A percentile compares a stretch with the other conserved stretches of the same genome.
Evolutionary conservation across 73 alveolate genomes (phyloP).

Genomic region (Tetrahymena borealis): DNA sequence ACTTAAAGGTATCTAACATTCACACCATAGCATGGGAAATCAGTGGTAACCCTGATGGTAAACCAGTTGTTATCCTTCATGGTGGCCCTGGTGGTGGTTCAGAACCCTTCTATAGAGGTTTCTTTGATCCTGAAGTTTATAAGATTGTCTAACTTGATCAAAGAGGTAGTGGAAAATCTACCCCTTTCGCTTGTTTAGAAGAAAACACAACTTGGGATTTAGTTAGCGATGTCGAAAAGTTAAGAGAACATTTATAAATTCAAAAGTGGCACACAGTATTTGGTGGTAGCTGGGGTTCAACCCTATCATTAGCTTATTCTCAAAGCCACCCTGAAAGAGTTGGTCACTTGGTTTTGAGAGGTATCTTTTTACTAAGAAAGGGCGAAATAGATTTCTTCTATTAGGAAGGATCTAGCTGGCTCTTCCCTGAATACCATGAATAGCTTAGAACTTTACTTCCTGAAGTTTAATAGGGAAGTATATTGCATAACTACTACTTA

Average conservation of each 20-base stretch:
- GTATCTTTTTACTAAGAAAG: constrained; percentile 14
- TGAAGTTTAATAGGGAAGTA: background rate
- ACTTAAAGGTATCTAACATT: background rate
- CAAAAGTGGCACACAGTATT: constrained; percentile 16
- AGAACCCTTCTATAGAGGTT: background rate
- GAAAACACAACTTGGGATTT: constrained; percentile 1
- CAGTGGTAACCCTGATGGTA: constrained; percentile 16
- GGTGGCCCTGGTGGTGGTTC: constrained; percentile 27
- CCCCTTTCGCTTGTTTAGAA: constrained; percentile 6
- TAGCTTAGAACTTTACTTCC: background rate
- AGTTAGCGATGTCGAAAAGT: constrained; percentile 5
- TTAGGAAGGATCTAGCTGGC: constrained; percentile 18
- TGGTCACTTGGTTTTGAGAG: constrained; percentile 22
- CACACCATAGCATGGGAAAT: constrained; percentile 11
- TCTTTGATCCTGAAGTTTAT: constrained; percentile 6
- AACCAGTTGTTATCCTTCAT: constrained; percentile 8
- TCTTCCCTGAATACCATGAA: constrained; percentile 26
- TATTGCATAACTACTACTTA: background rate
- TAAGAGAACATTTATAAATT: constrained; percentile 13
- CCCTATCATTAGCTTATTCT: constrained; percentile 8
- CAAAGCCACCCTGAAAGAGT: constrained; percentile 16
- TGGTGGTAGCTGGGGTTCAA: constrained; percentile 15
- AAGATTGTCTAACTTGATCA: constrained; percentile 5
- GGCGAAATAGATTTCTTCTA: constrained; percentile 9
- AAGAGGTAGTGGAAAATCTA: constrained; percentile 22